Conservation (phyloP, 371 early-diverging fungal genomes). For the Zancudomyces culisetae region DNA sequence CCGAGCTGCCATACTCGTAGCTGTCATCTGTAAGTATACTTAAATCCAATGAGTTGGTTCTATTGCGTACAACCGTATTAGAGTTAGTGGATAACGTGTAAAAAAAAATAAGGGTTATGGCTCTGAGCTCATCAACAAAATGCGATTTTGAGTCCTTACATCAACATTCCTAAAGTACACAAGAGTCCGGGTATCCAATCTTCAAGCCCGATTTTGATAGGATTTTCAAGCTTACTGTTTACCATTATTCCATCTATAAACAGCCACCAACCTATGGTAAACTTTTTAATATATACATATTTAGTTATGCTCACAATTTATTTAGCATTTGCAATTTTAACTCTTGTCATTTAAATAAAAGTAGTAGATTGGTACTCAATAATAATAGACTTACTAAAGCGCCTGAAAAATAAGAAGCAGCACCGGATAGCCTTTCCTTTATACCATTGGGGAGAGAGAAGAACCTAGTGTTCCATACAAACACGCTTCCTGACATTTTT, state of each 20-base stretch:
- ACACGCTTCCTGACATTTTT: conserved; percentile 14
- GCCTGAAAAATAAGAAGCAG: conserved; percentile 17
- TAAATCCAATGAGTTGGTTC: conserved; percentile 24
- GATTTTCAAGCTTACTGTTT: conserved; percentile 5
- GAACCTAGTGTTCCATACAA: conserved; percentile 17
- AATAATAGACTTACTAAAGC: conserved; percentile 5
- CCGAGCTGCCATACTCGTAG: conserved; percentile 14
- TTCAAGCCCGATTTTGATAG: conserved; percentile 17
- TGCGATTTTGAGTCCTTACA: too few relatives aligned
- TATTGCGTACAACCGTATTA: too few relatives aligned
- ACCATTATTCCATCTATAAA: conserved; percentile 23
- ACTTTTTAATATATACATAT: too few relatives aligned
- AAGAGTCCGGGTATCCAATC: conserved; percentile 24
- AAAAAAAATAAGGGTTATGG: too few relatives aligned
- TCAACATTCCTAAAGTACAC: conserved; percentile 22
- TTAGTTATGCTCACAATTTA: too few relatives aligned
- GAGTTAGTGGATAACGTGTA: too few relatives aligned
- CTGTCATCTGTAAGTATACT: conserved; percentile 21
- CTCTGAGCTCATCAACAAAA: too few relatives aligned
- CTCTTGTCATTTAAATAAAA: too few relatives aligned
- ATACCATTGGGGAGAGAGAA: conserved; percentile 15
- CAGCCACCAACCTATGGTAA: conserved; percentile 26
- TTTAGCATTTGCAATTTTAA: too few relatives aligned
- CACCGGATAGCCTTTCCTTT: conserved; percentile 11
- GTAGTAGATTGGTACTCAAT: too few relatives aligned